Evolutionary conservation across 1,139 yeast genomes (phyloP), one percentile per base, ranked within the genome.

Genomic region (Candida buenavistaensis): DNA sequence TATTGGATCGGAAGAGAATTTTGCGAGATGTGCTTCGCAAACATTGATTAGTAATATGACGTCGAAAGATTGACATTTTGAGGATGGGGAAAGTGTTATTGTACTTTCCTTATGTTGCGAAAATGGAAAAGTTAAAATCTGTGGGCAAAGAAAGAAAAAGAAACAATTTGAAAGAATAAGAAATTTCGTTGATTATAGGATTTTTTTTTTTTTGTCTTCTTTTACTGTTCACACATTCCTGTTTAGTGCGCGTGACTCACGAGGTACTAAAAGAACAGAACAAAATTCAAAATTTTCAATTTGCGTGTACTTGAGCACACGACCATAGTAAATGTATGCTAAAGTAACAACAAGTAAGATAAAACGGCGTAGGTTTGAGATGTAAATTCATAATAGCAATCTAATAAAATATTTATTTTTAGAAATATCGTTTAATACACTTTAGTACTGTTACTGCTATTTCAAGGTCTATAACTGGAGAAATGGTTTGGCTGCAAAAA

Each of bases 401-500:
- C n/a, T n/a, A n/a, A n/a, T n/a, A n/a, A n/a, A n/a, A n/a, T n/a
- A n/a, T n/a, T n/a, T n/a, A n/a, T n/a, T n/a, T n/a, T n/a, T n/a
- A n/a, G n/a, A n/a, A n/a, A n/a, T n/a, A n/a, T n/a, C n/a, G n/a
- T n/a, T n/a, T n/a, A n/a, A n/a, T n/a, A n/a, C n/a, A n/a, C n/a
- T n/a, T n/a, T n/a, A n/a, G n/a, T n/a, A n/a, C n/a, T n/a, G n/a
- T n/a, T n/a, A n/a, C n/a, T n/a, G n/a, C n/a, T 20, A 20, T 20
- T 4, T 3, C 22, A 20, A 20, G 22, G n/a, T 20, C n/a, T 10
- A 20, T 4, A n/a, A 22, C 13, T 22, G 13, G 11, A n/a, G 24
- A 22, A n/a, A n/a, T n/a, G n/a, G n/a, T 30, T 31, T 31, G 34
- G 34, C 29, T 31, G 34, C 34, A 26, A 31, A 31, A 31, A 26